These are phyloP conservation scores for Kokia cookei DNA, from an alignment of 441 rosid genomes.

Conservation along the genomic window DNA sequence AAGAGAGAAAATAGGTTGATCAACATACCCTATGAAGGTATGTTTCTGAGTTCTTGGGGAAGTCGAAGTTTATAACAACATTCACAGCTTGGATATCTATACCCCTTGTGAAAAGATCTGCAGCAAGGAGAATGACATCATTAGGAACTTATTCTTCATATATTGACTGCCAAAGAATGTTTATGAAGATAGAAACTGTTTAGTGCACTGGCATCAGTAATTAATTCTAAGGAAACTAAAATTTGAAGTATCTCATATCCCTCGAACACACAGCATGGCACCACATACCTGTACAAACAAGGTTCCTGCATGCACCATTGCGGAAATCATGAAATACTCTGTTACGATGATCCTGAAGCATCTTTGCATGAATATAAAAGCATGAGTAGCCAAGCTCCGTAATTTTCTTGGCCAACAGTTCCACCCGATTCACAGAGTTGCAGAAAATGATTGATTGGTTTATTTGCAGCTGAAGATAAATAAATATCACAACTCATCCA, in stretches of 20 bases:
- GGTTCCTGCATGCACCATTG: slow-evolving; percentile 98
- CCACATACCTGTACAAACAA: slow-evolving; percentile 90
- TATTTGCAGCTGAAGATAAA: slow-evolving; percentile 78
- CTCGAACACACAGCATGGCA: background rate
- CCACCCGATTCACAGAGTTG: slow-evolving; percentile 97
- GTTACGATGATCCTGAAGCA: slow-evolving; percentile 98
- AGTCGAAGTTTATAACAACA: slow-evolving; percentile 94
- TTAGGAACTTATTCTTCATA: slow-evolving; percentile 14
- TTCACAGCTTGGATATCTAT: slow-evolving; percentile 98
- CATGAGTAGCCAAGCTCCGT: slow-evolving; percentile 98
- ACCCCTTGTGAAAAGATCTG: slow-evolving; percentile 94
- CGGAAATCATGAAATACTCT: slow-evolving; percentile 98
- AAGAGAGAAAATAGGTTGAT: background rate
- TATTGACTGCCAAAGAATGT: background rate
- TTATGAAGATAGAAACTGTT: background rate
- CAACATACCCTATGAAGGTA: slow-evolving; percentile 92
- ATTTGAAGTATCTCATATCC: background rate
- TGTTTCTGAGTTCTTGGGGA: slow-evolving; percentile 92
- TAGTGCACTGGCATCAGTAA: background rate
- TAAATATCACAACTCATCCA: slow-evolving; percentile 6
- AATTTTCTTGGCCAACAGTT: slow-evolving; percentile 92
- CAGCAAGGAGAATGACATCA: slow-evolving; percentile 8
- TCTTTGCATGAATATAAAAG: slow-evolving; percentile 96
- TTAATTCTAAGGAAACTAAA: background rate
- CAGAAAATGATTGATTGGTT: slow-evolving; percentile 97